Percentiles rank a stretch among this genome's conserved stretches.
These are phyloP conservation scores for Dryadomyces quercus-mongolicae DNA, from an alignment of 2,329 filamentous ascomycete species.

Conservation along the genomic window DNA sequence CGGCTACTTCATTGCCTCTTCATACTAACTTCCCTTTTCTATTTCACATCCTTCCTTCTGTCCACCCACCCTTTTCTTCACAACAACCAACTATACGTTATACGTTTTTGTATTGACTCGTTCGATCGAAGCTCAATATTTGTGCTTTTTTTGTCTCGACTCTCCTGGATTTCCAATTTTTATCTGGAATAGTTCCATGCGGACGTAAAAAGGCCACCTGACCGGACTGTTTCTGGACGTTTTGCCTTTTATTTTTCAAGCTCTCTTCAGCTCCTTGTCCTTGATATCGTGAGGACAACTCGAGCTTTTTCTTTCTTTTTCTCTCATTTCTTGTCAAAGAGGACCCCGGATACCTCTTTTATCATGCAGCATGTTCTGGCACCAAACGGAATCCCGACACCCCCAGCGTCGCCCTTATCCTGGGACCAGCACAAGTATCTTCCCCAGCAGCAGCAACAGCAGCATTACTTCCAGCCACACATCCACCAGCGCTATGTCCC, in stretches of 20 bases:
- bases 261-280: not conserved
- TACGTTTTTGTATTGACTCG: conserved; percentile 6
- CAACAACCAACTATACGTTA: not conserved
- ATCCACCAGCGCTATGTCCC: conserved; percentile 32
- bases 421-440: conserved; percentile 34
- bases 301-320: not conserved
- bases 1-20: conserved; percentile 2
- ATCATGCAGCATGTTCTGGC: conserved; percentile 49
- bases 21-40: not conserved
- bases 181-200: not conserved
- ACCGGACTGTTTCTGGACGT: not conserved
- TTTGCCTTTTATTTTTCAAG: not conserved
- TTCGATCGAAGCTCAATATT: conserved; percentile 10
- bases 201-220: conserved; percentile 1
- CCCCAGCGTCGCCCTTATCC: conserved; percentile 43
- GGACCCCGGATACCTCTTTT: conserved; percentile 18
- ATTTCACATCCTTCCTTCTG: not conserved
- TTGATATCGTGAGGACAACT: not conserved
- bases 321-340: not conserved
- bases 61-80: not conserved
- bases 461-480: conserved; percentile 23
- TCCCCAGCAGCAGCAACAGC: conserved; percentile 27
- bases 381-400: conserved; percentile 42
- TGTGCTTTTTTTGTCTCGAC: not conserved
- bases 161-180: conserved; percentile 15